Evolutionary conservation across 2,329 filamentous ascomycete species (phyloP).

Genomic region (Penicillium sumatraense): DNA sequence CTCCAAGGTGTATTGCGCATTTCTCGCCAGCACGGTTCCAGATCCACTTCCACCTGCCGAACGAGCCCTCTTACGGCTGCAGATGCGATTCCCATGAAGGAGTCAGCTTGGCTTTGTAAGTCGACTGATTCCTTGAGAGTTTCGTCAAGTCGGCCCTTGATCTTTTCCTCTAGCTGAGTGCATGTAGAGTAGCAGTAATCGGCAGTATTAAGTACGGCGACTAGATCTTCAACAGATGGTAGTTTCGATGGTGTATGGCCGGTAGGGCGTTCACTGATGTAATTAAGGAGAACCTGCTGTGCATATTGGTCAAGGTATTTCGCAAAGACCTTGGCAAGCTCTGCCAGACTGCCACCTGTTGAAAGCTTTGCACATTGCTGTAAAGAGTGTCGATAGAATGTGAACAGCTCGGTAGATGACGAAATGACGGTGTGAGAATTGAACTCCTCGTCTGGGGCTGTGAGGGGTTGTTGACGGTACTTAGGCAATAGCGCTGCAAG

Average conservation of each 20-base stretch:
- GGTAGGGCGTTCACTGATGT: constrained; percentile 64
- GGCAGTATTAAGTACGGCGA: constrained; percentile 91
- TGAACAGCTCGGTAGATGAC: constrained; percentile 95
- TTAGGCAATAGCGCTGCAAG: constrained; percentile 82
- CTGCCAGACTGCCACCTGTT: constrained; percentile 82
- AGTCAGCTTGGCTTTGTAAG: constrained; percentile 88
- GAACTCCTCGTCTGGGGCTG: constrained; percentile 88
- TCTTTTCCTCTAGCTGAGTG: constrained; percentile 90
- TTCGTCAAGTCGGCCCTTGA: constrained; percentile 85
- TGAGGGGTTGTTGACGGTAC: constrained; percentile 81
- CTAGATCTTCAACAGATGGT: constrained; percentile 70
- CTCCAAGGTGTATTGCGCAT: constrained; percentile 97
- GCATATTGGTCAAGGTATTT: constrained; percentile 96
- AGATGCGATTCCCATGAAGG: constrained; percentile 92
- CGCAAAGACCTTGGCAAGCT: constrained; percentile 81
- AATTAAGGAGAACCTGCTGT: constrained; percentile 83
- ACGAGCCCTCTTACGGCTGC: constrained; percentile 84
- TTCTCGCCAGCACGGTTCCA: constrained; percentile 89
- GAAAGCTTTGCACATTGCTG: constrained; percentile 96
- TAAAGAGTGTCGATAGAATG: constrained; percentile 91
- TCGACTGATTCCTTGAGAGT: constrained; percentile 78
- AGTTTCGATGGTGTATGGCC: constrained; percentile 57
- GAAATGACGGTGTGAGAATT: constrained; percentile 85
- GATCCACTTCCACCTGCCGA: constrained; percentile 77
- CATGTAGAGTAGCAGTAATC: constrained; percentile 97